These are phyloP conservation scores for Dactylorhiza incarnata DNA, from an alignment of 106 monocot species.

Conservation along the genomic window DNA sequence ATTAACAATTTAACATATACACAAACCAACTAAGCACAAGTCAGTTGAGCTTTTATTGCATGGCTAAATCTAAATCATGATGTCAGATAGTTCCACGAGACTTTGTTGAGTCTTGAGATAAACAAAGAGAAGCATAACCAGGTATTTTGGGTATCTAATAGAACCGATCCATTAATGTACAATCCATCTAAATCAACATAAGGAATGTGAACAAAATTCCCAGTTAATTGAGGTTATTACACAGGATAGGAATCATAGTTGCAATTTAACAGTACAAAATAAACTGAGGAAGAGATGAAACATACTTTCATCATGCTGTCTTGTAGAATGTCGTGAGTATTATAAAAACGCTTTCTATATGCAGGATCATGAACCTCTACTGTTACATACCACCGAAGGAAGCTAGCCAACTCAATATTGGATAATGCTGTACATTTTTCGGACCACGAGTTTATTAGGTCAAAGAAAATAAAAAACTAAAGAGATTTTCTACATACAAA, in stretches of 20 bases:
- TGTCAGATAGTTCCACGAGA: neutral
- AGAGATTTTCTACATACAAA: neutral
- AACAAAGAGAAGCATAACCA: neutral
- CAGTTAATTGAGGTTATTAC: neutral
- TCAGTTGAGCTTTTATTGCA: neutral
- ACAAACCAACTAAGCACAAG: neutral
- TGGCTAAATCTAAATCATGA: neutral
- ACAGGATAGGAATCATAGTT: neutral
- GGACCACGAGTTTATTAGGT: neutral
- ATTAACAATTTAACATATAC: neutral
- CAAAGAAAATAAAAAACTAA: neutral
- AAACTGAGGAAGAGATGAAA: neutral
- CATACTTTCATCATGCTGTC: conserved; percentile 78
- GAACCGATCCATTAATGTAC: neutral
- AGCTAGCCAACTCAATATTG: conserved; percentile 97
- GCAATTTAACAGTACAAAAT: neutral
- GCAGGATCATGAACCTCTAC: conserved; percentile 91
- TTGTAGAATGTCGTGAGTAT: conserved; percentile 80
- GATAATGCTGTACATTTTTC: conserved; percentile 54
- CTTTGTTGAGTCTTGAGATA: neutral
- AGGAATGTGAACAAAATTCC: neutral
- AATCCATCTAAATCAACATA: neutral
- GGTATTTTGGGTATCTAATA: neutral
- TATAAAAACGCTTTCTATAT: conserved; percentile 79
- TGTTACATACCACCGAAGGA: conserved; percentile 87